These are phyloP conservation scores for Fraxinus floribunda DNA, from an alignment of 305 asterid species.

Conservation along the genomic window DNA sequence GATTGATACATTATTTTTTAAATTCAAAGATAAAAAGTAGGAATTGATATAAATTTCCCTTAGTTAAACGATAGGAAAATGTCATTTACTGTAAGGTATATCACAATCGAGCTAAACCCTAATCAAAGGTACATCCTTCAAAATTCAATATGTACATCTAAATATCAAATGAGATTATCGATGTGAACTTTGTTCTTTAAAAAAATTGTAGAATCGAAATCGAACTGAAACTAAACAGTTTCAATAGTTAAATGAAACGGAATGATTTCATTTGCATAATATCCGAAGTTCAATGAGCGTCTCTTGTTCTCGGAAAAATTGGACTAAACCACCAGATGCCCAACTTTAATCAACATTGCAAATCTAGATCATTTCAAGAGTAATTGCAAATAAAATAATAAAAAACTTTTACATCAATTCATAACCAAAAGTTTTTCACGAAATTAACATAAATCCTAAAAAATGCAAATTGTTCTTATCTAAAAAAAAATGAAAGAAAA, in stretches of 20 bases:
- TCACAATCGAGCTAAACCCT: background rate
- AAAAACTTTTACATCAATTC: too few relatives aligned
- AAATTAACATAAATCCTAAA: too few relatives aligned
- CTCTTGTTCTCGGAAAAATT: background rate
- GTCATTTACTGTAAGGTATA: background rate
- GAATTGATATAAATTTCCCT: background rate
- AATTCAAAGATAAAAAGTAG: background rate
- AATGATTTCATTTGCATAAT: too few relatives aligned
- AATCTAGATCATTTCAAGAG: background rate
- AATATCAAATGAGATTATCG: too few relatives aligned
- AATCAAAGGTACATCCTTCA: too few relatives aligned
- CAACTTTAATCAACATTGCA: background rate
- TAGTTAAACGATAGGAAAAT: background rate
- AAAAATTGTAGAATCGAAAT: too few relatives aligned
- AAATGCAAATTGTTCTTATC: too few relatives aligned
- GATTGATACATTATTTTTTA: background rate
- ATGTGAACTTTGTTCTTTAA: background rate
- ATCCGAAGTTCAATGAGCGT: background rate
- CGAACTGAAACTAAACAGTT: too few relatives aligned
- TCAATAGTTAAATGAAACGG: background rate
- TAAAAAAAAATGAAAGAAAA: too few relatives aligned
- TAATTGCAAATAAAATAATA: background rate
- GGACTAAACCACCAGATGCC: background rate
- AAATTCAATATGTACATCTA: background rate
- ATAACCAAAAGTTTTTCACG: too few relatives aligned